A percentile compares a stretch with the other conserved stretches of the same genome.
Evolutionary conservation across 208 protist species (phyloP).

Genomic region (Wallacemonas sp.): DNA sequence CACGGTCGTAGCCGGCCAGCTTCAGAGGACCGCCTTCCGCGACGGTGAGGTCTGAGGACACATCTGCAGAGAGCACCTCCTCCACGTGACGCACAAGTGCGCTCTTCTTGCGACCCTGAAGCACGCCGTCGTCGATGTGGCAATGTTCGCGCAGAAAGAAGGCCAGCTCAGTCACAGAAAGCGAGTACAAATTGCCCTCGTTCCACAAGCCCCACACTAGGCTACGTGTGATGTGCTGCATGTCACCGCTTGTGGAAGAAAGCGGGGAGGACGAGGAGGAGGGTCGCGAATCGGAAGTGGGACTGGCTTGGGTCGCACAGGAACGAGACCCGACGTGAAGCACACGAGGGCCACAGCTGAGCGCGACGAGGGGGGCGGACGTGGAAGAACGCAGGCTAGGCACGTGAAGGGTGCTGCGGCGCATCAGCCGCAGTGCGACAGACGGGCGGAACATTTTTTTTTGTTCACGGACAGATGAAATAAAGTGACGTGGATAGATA

Average conservation of each 20-base stretch:
- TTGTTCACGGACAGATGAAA: neutral
- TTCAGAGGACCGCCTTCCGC: constrained; percentile 30
- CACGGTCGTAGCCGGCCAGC: constrained; percentile 70
- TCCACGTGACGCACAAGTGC: constrained; percentile 86
- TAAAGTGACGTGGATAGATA: neutral
- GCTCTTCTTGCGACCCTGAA: constrained; percentile 70
- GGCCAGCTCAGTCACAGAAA: constrained; percentile 74
- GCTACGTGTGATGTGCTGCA: constrained; percentile 76
- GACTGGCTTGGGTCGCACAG: neutral
- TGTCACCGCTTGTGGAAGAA: constrained; percentile 21
- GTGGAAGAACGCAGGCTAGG: neutral
- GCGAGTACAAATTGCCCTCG: constrained; percentile 91
- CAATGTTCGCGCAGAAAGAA: constrained; percentile 73
- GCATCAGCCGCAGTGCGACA: neutral
- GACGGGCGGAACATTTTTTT: constrained; percentile 4
- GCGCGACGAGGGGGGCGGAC: neutral
- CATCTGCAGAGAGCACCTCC: constrained; percentile 80
- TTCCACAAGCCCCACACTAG: constrained; percentile 92
- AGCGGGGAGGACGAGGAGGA: neutral
- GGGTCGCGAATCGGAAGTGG: neutral
- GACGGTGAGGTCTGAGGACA: constrained; percentile 41
- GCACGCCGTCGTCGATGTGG: constrained; percentile 23
- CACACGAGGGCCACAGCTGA: neutral
- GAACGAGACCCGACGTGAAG: neutral
- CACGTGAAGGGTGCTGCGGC: constrained; percentile 12